Evolutionary conservation across 192 early-diverging fungal genomes (phyloP).

Genomic region (Lobulomyces angularis): DNA sequence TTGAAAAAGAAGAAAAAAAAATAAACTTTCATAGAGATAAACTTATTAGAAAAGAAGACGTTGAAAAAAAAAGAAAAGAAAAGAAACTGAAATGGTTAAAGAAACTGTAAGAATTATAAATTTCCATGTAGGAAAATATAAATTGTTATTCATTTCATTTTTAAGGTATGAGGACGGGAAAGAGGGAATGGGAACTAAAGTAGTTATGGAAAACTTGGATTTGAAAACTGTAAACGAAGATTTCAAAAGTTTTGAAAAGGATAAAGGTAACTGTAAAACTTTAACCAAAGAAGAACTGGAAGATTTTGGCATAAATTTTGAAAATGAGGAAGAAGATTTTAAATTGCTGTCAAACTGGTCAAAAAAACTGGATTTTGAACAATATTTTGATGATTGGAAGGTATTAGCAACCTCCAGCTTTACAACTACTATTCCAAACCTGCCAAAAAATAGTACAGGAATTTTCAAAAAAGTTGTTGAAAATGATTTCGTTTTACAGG

Average conservation of each 20-base stretch:
- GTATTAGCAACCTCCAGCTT: constrained; percentile 21
- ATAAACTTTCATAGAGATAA: constrained; percentile 28
- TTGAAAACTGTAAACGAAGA: constrained; percentile 2
- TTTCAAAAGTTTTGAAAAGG: background rate
- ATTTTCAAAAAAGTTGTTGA: no score
- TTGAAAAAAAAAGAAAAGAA: constrained; percentile 17
- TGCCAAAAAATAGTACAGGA: no score
- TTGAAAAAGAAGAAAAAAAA: background rate
- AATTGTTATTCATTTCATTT: background rate
- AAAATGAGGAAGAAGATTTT: constrained; percentile 26
- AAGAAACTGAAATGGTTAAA: constrained; percentile 41
- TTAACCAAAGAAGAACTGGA: constrained; percentile 7
- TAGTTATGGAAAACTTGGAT: constrained; percentile 3
- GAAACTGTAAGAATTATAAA: constrained; percentile 24
- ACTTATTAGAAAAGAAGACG: constrained; percentile 26
- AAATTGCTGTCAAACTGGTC: constrained; percentile 34
- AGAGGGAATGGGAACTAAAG: constrained; percentile 2
- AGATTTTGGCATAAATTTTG: constrained; percentile 14
- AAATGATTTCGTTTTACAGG: no score
- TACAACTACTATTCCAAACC: no score
- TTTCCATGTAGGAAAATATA: background rate
- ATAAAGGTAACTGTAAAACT: background rate
- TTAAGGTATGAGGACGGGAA: constrained; percentile 17
- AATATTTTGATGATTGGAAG: constrained; percentile 31
- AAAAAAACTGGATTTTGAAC: constrained; percentile 33